phyloP scores from a whole-genome alignment of 2,329 filamentous ascomycete species.

The Aureobasidium uvarum region DNA sequence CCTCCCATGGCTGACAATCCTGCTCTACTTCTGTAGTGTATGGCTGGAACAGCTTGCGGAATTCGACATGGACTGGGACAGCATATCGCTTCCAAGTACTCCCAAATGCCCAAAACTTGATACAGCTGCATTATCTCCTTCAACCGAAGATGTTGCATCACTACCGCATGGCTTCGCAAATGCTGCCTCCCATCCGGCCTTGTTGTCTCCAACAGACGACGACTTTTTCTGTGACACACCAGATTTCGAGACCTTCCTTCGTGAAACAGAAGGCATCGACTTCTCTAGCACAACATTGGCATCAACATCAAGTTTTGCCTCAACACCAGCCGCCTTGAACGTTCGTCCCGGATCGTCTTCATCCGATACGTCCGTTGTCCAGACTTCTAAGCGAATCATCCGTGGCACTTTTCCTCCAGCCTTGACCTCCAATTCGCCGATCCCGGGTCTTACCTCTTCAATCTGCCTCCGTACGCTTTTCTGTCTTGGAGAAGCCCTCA shows the following conservation, averaged over 20 bases:
- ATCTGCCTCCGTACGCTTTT: slow-evolving; percentile 60
- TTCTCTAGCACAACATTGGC: slow-evolving; percentile 9
- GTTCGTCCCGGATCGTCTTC: slow-evolving; percentile 4
- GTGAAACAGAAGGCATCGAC: neutral
- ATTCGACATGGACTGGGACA: slow-evolving; percentile 5
- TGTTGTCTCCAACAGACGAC: slow-evolving; percentile 16
- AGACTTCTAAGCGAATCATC: slow-evolving; percentile 45
- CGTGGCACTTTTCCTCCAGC: slow-evolving; percentile 53
- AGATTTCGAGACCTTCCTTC: neutral
- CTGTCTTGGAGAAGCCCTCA: slow-evolving; percentile 60
- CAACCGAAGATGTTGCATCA: slow-evolving; percentile 7
- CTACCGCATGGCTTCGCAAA: neutral
- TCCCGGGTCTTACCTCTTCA: slow-evolving; percentile 53
- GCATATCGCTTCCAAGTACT: slow-evolving; percentile 13
- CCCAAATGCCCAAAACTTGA: neutral
- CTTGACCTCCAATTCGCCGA: slow-evolving; percentile 53
- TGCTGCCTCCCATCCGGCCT: neutral
- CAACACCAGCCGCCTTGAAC: neutral
- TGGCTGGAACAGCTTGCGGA: slow-evolving; percentile 24
- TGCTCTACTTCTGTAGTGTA: neutral
- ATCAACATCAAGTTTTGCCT: neutral
- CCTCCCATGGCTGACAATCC: neutral
- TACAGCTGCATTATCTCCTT: neutral
- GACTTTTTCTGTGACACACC: neutral
- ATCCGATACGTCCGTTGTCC: neutral